phyloP scores from a whole-genome alignment of 176 grass and related monocot genomes.

The Triticum monococcum region DNA sequence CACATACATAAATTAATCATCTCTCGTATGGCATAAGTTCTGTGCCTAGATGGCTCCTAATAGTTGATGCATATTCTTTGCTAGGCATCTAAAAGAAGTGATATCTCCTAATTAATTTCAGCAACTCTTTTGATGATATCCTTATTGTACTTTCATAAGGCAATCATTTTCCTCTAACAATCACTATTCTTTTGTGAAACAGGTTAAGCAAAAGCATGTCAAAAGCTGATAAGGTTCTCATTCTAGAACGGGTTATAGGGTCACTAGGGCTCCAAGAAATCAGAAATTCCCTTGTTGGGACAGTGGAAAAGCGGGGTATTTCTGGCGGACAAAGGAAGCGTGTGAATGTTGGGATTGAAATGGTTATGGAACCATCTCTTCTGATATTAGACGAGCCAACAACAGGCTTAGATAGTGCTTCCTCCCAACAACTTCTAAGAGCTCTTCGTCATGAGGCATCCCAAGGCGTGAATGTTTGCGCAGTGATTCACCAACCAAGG shows the following conservation, averaged over 20 bases:
- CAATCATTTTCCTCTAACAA: slow-evolving; percentile 16
- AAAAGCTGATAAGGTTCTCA: slow-evolving; percentile 52
- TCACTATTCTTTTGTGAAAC: slow-evolving; percentile 11
- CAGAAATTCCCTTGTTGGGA: slow-evolving; percentile 79
- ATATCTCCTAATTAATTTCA: background rate
- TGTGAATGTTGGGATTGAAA: slow-evolving; percentile 83
- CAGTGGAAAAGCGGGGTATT: slow-evolving; percentile 81
- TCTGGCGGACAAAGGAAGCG: slow-evolving; percentile 87
- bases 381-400: slow-evolving; percentile 91
- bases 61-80: background rate
- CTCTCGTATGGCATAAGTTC: background rate
- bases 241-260: slow-evolving; percentile 75
- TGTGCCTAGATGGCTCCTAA: slow-evolving; percentile 6
- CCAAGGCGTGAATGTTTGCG: slow-evolving; percentile 73
- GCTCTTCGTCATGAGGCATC: slow-evolving; percentile 80
- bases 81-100: slow-evolving; percentile 1
- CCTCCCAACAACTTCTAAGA: slow-evolving; percentile 69
- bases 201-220: slow-evolving; percentile 58
- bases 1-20: background rate
- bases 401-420: slow-evolving; percentile 85
- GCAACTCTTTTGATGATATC: background rate
- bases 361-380: slow-evolving; percentile 90
- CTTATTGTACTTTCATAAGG: background rate
- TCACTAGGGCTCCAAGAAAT: slow-evolving; percentile 76
- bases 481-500: slow-evolving; percentile 90